A percentile compares a stretch with the other conserved stretches of the same genome.
phyloP scores from a whole-genome alignment of 352 stramenopile species.

The Phytophthora hybrid region DNA sequence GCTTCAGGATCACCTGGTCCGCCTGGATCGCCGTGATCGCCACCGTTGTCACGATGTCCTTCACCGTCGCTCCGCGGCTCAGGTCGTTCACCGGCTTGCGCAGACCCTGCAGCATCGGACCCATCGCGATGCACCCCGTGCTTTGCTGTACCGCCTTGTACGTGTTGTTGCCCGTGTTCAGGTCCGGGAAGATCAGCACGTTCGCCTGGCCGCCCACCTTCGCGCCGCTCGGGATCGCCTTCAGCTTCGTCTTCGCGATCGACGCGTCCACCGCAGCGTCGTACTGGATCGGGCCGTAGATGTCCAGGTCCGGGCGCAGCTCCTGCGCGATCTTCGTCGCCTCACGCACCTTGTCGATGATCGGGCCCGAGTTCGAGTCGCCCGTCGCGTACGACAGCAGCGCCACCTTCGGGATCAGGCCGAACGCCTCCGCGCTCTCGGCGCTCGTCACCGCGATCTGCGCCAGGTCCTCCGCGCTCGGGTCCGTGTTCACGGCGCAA shows the following conservation, averaged over 20 bases:
- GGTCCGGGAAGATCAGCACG: slow-evolving; percentile 88
- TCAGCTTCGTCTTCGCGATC: slow-evolving; percentile 87
- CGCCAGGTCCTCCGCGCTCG: slow-evolving; percentile 74
- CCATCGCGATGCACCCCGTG: slow-evolving; percentile 81
- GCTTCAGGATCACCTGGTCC: slow-evolving; percentile 63
- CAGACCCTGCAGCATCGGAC: slow-evolving; percentile 90
- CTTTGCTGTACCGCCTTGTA: slow-evolving; percentile 92
- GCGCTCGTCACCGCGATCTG: slow-evolving; percentile 84
- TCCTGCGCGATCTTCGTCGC: slow-evolving; percentile 74
- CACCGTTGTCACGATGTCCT: slow-evolving; percentile 92
- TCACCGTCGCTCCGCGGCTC: slow-evolving; percentile 86
- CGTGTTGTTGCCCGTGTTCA: slow-evolving; percentile 92
- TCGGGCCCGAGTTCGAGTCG: slow-evolving; percentile 78
- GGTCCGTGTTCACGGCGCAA: slow-evolving; percentile 88
- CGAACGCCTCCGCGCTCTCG: slow-evolving; percentile 80
- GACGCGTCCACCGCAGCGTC: slow-evolving; percentile 80
- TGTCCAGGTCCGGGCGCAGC: slow-evolving; percentile 76
- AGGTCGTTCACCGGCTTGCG: slow-evolving; percentile 91
- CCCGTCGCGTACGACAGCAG: slow-evolving; percentile 88
- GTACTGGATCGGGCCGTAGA: slow-evolving; percentile 91
- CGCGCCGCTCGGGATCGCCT: slow-evolving; percentile 61
- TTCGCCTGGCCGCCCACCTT: slow-evolving; percentile 83
- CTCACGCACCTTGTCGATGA: slow-evolving; percentile 89
- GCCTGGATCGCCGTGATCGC: slow-evolving; percentile 90
- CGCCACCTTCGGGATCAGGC: slow-evolving; percentile 82